phyloP scores from a whole-genome alignment of 768 basidiomycete species.

The Agaricus subrufescens region DNA sequence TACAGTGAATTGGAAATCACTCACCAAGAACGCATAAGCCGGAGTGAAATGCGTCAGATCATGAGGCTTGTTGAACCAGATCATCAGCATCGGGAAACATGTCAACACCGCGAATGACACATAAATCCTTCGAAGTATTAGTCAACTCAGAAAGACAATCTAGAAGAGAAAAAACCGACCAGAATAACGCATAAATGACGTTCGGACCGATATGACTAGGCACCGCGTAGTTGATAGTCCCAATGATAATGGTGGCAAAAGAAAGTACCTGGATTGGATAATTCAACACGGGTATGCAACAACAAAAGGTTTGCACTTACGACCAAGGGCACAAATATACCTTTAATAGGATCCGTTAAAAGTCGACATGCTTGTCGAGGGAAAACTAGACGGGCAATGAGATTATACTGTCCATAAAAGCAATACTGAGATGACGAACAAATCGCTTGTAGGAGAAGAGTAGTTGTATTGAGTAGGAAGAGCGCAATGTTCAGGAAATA shows the following conservation, averaged over 20 bases:
- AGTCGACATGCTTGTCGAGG: slow-evolving; percentile 37
- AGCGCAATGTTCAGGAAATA: slow-evolving; percentile 42
- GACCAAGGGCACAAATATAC: slow-evolving; percentile 36
- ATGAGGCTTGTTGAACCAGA: slow-evolving; percentile 45
- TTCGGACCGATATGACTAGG: slow-evolving; percentile 29
- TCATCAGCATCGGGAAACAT: slow-evolving; percentile 44
- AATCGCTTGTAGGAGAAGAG: slow-evolving; percentile 37
- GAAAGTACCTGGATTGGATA: slow-evolving; percentile 33
- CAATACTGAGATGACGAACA: slow-evolving; percentile 20
- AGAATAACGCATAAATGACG: slow-evolving; percentile 38
- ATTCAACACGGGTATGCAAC: background rate
- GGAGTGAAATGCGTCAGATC: slow-evolving; percentile 35
- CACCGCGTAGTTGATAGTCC: slow-evolving; percentile 42
- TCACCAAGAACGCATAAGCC: slow-evolving; percentile 31
- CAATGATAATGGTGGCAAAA: slow-evolving; percentile 45
- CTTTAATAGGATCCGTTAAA: slow-evolving; percentile 38
- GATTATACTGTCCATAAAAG: background rate
- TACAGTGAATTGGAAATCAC: slow-evolving; percentile 10
- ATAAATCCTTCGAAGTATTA: slow-evolving; percentile 30
- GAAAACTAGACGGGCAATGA: slow-evolving; percentile 27
- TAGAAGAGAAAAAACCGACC: slow-evolving; percentile 22
- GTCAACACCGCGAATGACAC: slow-evolving; percentile 30
- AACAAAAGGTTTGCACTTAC: slow-evolving; percentile 9
- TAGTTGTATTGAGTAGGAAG: slow-evolving; percentile 37
- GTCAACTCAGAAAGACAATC: background rate